These are phyloP conservation scores for Actinomortierella wolfii DNA, from an alignment of 371 early-diverging fungal species.

Conservation along the genomic window DNA sequence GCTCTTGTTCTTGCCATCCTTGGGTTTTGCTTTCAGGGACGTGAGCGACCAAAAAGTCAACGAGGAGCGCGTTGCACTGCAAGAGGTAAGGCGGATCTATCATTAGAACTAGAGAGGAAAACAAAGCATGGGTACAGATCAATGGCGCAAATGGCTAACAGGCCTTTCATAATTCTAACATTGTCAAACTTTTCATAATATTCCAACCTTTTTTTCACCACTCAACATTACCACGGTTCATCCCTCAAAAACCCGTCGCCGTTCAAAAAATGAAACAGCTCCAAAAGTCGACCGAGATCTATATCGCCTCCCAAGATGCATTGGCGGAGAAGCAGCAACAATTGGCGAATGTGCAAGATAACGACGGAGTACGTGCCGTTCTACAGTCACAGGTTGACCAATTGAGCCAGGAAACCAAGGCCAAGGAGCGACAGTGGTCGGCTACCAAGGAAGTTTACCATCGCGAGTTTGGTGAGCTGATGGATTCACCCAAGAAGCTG, in stretches of 20 bases:
- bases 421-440: constrained; percentile 33
- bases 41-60: too few relatives aligned
- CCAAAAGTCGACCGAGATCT: constrained; percentile 18
- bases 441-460: constrained; percentile 40
- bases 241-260: not conserved
- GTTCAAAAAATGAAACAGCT: constrained; percentile 3
- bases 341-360: constrained; percentile 8
- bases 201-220: too few relatives aligned
- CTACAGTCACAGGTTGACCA: constrained; percentile 17
- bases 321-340: constrained; percentile 17
- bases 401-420: constrained; percentile 8
- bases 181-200: too few relatives aligned
- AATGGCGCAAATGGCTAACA: too few relatives aligned
- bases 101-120: too few relatives aligned
- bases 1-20: too few relatives aligned
- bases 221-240: not conserved
- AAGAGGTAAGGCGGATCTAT: too few relatives aligned
- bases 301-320: constrained; percentile 8
- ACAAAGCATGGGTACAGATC: too few relatives aligned
- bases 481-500: not conserved
- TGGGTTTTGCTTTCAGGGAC: too few relatives aligned
- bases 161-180: too few relatives aligned
- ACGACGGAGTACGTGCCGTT: constrained; percentile 12
- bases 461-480: constrained; percentile 26
- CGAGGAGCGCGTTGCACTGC: too few relatives aligned